Evolutionary conservation across 495 filamentous ascomycete genomes (phyloP).

Genomic region (Xylaria scruposa): DNA sequence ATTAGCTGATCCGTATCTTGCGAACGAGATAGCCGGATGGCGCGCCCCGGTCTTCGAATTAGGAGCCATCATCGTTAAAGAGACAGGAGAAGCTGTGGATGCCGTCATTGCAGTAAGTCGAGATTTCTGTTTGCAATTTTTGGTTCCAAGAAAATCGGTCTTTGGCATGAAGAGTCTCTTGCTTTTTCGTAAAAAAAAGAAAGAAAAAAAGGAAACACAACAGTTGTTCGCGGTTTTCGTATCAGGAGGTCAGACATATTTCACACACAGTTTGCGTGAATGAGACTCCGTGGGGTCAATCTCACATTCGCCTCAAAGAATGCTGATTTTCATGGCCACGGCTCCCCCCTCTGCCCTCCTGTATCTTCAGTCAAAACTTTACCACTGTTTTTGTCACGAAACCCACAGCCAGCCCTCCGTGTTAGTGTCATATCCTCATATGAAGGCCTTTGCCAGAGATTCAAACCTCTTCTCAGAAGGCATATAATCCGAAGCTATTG

Average conservation of each 20-base stretch:
- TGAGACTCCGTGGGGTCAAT: neutral
- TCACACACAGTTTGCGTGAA: neutral
- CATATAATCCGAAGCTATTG: neutral
- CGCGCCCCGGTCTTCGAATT: conserved; percentile 5
- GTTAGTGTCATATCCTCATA: neutral
- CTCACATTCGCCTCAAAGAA: neutral
- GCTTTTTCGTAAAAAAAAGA: neutral
- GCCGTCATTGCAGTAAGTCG: conserved; percentile 11
- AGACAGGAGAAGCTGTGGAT: conserved; percentile 2
- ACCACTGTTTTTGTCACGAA: neutral
- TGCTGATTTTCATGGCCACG: neutral
- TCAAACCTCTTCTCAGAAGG: neutral
- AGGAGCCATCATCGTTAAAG: conserved; percentile 9
- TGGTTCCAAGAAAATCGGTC: neutral
- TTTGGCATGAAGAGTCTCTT: neutral
- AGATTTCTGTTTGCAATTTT: neutral
- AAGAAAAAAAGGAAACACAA: neutral
- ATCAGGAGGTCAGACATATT: neutral
- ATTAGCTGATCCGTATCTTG: conserved; percentile 6
- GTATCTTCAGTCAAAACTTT: neutral
- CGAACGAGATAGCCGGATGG: neutral
- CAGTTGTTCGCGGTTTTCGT: neutral
- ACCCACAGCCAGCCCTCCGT: neutral
- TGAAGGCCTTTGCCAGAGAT: neutral
- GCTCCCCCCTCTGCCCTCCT: neutral